phyloP scores from a whole-genome alignment of 2,329 filamentous ascomycete species.

The Pseudocercospora macadamiae region DNA sequence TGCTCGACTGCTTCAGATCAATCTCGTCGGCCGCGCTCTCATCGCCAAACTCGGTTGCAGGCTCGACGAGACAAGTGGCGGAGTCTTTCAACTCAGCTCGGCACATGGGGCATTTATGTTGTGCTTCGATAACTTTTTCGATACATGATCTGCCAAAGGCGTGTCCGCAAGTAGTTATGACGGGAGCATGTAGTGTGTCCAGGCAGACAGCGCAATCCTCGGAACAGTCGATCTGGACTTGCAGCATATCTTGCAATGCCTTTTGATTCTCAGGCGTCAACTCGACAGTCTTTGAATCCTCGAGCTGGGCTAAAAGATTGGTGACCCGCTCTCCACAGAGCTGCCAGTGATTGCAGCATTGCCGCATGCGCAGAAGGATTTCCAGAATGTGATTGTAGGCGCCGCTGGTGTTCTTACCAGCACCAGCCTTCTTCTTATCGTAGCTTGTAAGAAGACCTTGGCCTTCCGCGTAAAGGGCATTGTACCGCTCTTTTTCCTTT shows the following conservation, averaged over 20 bases:
- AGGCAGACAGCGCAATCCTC: constrained; percentile 85
- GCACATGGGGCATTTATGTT: constrained; percentile 84
- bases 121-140: constrained; percentile 69
- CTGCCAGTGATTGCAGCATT: constrained; percentile 88
- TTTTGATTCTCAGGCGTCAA: constrained; percentile 72
- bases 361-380: constrained; percentile 77
- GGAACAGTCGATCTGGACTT: constrained; percentile 75
- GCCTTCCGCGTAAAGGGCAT: constrained; percentile 74
- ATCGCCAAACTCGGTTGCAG: constrained; percentile 53
- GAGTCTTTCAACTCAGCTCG: constrained; percentile 67
- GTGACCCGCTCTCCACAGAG: constrained; percentile 75
- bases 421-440: constrained; percentile 28
- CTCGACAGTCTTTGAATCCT: constrained; percentile 67
- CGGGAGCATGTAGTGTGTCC: constrained; percentile 69
- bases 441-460: constrained; percentile 68
- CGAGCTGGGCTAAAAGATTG: constrained; percentile 70
- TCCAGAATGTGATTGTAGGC: constrained; percentile 78
- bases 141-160: constrained; percentile 77
- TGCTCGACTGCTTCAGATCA: constrained; percentile 68
- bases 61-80: constrained; percentile 65
- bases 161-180: constrained; percentile 86
- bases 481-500: constrained; percentile 77
- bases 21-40: constrained; percentile 48
- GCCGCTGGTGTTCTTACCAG: constrained; percentile 39
- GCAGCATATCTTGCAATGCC: constrained; percentile 74